Conservation (phyloP, 2,329 filamentous ascomycete species). For the Ascocoryne sarcoides region DNA sequence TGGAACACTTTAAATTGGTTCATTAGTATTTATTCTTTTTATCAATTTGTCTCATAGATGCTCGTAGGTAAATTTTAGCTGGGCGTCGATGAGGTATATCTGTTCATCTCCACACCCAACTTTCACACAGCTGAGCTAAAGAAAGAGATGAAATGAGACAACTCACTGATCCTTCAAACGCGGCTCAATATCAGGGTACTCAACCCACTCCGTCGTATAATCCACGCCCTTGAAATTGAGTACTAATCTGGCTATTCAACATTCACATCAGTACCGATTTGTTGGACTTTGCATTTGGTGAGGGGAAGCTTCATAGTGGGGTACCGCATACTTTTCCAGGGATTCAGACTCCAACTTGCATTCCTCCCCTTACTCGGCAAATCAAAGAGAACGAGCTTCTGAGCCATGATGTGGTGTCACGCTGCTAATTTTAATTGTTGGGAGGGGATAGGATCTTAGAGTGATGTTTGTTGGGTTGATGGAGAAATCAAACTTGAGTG, state of each 20-base stretch:
- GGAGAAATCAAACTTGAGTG: background rate
- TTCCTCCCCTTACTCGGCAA: conserved; percentile 44
- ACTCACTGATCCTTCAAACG: conserved; percentile 44
- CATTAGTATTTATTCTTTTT: conserved; percentile 1
- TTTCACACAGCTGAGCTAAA: too few species aligned
- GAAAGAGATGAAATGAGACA: conserved; percentile 17
- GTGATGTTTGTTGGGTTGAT: background rate
- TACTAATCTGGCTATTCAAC: conserved; percentile 45
- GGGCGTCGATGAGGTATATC: too few species aligned
- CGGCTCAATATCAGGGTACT: conserved; percentile 56
- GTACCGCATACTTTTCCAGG: conserved; percentile 53
- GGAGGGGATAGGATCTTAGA: background rate
- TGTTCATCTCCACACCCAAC: too few species aligned
- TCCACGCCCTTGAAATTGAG: conserved; percentile 60
- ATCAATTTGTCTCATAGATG: too few species aligned
- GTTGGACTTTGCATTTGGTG: conserved; percentile 1
- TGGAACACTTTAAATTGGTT: conserved; percentile 30
- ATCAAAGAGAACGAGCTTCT: conserved; percentile 48
- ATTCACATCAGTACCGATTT: too few species aligned
- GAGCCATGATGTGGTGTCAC: background rate
- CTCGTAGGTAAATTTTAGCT: too few species aligned
- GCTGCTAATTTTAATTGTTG: background rate
- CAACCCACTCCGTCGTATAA: conserved; percentile 61
- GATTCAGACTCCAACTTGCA: conserved; percentile 55
- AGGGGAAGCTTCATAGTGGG: background rate